Base-by-base conservation (phyloP, 31 red algal genomes). In the Asparagopsis taxiformis region DNA sequence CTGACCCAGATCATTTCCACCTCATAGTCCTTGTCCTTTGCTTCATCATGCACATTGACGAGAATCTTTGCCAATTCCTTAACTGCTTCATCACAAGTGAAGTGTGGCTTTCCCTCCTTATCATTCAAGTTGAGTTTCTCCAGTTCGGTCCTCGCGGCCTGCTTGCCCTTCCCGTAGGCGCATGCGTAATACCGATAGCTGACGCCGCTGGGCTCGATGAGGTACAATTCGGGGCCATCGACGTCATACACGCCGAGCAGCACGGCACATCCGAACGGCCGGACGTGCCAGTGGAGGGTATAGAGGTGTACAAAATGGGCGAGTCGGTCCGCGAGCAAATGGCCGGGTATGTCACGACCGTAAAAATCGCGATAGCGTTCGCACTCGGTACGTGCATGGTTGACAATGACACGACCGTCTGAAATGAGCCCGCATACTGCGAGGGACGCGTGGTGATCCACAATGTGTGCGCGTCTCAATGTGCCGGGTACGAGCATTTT, bases 21-120 rank as follows among this genome's bases (percentile, higher is more conserved):
- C 62, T 99, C 96, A 65, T 92, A 92, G 20, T 87, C 81, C 75
- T 99, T 99, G 51, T 99, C 96, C 74, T 94, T 99, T 26, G 65
- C 54, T 22, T 92, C 88, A 74, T 99, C 96, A 57, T 91, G 96
- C 2, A 88, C 80, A 13, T 55, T 75, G 31, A 93, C 83, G 31
- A 99, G 62, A 56, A 95, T 91, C 58, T 75, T 87, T 15, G 96
- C 87, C 24, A 99, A 48, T 46, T 94, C 87, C 16, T 81, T 88
- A 19, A 99, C 63, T 21, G 87, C 96, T 50, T 94, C 72, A 19
- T 82, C 58, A 66, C 96, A 92, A n/a, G 87, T 64, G 17, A 97
- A 46, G 1, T 51, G 22, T 29, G 71, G 50, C 30, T n/a, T 39
- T 49, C 37, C 72, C 35, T 68, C 63, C 36, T 41, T 62, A 55